Conservation (phyloP, 345 rosid species). For the Nasturtium officinale region DNA sequence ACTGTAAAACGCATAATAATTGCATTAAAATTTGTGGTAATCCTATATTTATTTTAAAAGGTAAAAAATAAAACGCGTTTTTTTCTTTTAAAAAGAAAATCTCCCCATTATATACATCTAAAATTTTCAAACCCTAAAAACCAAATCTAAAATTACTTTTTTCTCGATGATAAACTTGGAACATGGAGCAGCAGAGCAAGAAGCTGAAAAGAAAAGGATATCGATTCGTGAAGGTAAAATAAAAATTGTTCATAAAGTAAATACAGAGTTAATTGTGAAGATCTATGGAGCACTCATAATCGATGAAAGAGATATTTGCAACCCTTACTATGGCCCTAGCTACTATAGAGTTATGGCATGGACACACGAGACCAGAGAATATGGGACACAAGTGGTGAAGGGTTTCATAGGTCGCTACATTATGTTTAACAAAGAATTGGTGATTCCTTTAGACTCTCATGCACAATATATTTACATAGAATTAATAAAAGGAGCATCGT, state of each 20-base stretch:
- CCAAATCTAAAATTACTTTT: background rate
- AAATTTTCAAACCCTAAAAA: background rate
- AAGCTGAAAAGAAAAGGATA: background rate
- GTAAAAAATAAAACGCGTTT: too few relatives aligned
- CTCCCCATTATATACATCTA: background rate
- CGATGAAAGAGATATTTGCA: slow-evolving; percentile 1
- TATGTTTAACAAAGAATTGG: background rate
- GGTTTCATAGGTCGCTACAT: background rate
- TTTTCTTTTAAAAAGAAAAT: too few relatives aligned
- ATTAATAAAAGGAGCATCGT: background rate
- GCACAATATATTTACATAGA: slow-evolving; percentile 22
- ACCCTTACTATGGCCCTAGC: slow-evolving; percentile 3
- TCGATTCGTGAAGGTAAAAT: background rate
- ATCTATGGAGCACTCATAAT: background rate
- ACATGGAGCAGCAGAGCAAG: background rate
- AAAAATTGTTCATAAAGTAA: background rate
- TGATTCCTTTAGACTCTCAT: slow-evolving; percentile 18
- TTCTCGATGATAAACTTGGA: background rate
- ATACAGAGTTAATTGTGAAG: background rate
- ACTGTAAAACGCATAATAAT: too few relatives aligned
- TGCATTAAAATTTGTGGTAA: too few relatives aligned
- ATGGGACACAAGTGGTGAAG: background rate
- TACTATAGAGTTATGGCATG: slow-evolving; percentile 13
- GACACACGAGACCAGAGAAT: background rate
- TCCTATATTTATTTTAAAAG: too few relatives aligned